A percentile compares a stretch with the other conserved stretches of the same genome.
Evolutionary conservation across 345 rosid species (phyloP).

Genomic region (Fremontodendron californicum): DNA sequence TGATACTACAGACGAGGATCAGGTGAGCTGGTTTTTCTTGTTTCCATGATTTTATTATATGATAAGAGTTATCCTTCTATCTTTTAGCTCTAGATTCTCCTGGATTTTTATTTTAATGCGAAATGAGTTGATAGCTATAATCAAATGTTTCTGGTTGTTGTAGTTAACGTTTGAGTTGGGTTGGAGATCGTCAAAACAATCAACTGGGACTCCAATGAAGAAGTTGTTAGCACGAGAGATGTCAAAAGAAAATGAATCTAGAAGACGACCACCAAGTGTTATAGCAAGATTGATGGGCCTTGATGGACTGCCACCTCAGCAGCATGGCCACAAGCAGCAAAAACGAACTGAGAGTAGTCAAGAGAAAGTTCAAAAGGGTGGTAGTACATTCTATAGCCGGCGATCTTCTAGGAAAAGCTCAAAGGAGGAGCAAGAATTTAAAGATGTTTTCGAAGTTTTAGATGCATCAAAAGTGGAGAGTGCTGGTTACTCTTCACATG

Average conservation of each 20-base stretch:
- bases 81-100: not conserved
- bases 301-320: constrained; percentile 69
- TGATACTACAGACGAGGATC: constrained; percentile 39
- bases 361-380: constrained; percentile 39
- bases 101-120: not conserved
- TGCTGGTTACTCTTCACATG: constrained; percentile 29
- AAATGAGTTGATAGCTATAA: constrained; percentile 6
- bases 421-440: constrained; percentile 76
- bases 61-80: not conserved
- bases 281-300: constrained; percentile 97
- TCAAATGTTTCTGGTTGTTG: constrained; percentile 21
- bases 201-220: constrained; percentile 58
- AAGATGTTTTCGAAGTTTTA: constrained; percentile 91
- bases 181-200: constrained; percentile 35
- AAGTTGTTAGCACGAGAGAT: constrained; percentile 77
- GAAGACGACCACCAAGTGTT: constrained; percentile 68
- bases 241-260: constrained; percentile 68
- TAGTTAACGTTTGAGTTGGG: constrained; percentile 46
- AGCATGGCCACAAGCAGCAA: constrained; percentile 41
- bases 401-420: constrained; percentile 64
- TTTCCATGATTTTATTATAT: constrained; percentile 1
- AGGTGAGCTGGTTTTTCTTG: constrained; percentile 44
- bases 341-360: constrained; percentile 39
- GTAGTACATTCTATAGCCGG: constrained; percentile 33
- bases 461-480: constrained; percentile 54